A percentile compares a stretch with the other conserved stretches of the same genome.
phyloP scores from a whole-genome alignment of 2,329 filamentous ascomycete genomes.

The Dactylellina haptotyla region DNA sequence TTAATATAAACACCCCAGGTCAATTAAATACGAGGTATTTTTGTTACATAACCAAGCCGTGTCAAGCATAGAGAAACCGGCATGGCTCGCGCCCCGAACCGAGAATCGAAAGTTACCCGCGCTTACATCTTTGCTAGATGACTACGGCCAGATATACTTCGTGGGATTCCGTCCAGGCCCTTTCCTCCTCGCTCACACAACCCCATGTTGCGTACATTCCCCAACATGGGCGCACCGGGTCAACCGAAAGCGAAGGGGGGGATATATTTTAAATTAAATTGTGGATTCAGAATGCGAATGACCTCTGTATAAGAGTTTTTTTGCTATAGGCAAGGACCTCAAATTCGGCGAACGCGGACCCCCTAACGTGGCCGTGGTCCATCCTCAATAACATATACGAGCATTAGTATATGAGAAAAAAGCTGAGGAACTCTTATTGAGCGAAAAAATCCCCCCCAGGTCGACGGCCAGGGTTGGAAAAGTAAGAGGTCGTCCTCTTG shows the following conservation, averaged over 20 bases:
- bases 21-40: conserved; percentile 49
- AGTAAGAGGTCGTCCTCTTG: not conserved
- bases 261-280: conserved; percentile 5
- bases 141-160: conserved; percentile 13
- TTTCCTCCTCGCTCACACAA: conserved; percentile 1
- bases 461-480: conserved; percentile 1
- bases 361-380: not conserved
- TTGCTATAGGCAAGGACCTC: conserved; percentile 27
- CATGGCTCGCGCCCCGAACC: conserved; percentile 39
- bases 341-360: conserved; percentile 42
- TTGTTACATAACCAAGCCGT: conserved; percentile 52
- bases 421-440: conserved; percentile 16
- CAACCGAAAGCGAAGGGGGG: conserved; percentile 16
- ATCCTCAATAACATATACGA: not conserved
- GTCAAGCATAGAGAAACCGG: conserved; percentile 21
- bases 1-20: conserved; percentile 54
- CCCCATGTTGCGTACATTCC: not conserved
- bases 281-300: conserved; percentile 16
- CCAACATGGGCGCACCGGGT: conserved; percentile 3
- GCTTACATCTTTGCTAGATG: conserved; percentile 5
- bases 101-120: conserved; percentile 43
- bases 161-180: conserved; percentile 33
- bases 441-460: not conserved
- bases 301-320: conserved; percentile 40
- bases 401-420: conserved; percentile 14